These are phyloP conservation scores for Earliella scabrosa DNA, from an alignment of 1,284 basidiomycete species.

Conservation along the genomic window DNA sequence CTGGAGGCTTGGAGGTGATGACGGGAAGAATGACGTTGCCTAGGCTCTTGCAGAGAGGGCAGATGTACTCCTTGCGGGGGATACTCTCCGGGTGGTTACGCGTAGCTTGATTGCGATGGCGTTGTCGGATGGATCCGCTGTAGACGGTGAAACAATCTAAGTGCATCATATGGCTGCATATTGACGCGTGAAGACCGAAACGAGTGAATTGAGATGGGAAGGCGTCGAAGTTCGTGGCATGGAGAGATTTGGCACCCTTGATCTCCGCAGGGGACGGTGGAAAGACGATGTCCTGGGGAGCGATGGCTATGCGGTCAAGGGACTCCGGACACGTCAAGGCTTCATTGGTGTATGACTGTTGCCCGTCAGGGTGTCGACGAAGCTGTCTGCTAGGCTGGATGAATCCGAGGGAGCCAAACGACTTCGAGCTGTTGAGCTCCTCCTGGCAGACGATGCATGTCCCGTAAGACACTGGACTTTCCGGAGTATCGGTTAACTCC, in stretches of 20 bases:
- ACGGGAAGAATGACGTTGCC: constrained; percentile 95
- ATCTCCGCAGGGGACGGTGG: constrained; percentile 56
- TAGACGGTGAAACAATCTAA: constrained; percentile 94
- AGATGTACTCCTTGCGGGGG: constrained; percentile 92
- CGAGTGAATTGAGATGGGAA: constrained; percentile 76
- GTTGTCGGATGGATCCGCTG: constrained; percentile 83
- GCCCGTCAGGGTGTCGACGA: constrained; percentile 79
- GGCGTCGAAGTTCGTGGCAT: constrained; percentile 66
- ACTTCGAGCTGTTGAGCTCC: constrained; percentile 72
- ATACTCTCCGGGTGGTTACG: constrained; percentile 96
- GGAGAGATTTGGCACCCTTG: constrained; percentile 51
- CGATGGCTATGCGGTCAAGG: constrained; percentile 58
- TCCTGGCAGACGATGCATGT: constrained; percentile 99
- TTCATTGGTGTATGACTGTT: constrained; percentile 74
- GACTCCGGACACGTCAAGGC: constrained; percentile 68
- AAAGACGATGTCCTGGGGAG: constrained; percentile 44
- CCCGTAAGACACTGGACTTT: constrained; percentile 71
- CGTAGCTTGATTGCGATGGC: constrained; percentile 90
- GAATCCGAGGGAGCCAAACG: constrained; percentile 91
- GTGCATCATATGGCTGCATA: constrained; percentile 99
- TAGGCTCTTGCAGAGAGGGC: constrained; percentile 97
- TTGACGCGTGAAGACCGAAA: constrained; percentile 88
- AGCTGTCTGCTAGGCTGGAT: constrained; percentile 90
- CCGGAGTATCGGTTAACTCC: constrained; percentile 51
- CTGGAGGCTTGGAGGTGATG: constrained; percentile 46